Evolutionary conservation across 176 grass and related monocot genomes (phyloP).

Genomic region (Musa troglodytarum): DNA sequence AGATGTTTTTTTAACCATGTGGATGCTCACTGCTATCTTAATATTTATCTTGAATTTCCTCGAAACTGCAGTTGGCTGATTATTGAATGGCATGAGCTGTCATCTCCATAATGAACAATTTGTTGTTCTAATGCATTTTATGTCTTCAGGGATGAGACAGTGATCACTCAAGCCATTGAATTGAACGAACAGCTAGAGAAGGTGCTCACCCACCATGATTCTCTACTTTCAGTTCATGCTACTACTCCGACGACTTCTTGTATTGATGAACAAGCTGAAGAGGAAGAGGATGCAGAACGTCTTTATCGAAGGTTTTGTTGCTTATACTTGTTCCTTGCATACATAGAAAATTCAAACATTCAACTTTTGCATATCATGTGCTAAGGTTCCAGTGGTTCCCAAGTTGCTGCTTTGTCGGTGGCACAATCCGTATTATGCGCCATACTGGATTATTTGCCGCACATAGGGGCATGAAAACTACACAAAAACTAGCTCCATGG

Average conservation of each 20-base stretch:
- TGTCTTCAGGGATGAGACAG: constrained; percentile 54
- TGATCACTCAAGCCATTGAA: constrained; percentile 73
- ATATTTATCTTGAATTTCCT: not conserved
- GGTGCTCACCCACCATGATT: constrained; percentile 59
- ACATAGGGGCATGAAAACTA: too few relatives aligned
- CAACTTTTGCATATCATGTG: too few relatives aligned
- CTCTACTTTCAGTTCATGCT: constrained; percentile 64
- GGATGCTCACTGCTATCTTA: not conserved
- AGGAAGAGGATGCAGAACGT: constrained; percentile 92
- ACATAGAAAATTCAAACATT: too few relatives aligned
- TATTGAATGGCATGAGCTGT: not conserved
- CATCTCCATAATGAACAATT: constrained; percentile 4
- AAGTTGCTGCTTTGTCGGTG: too few relatives aligned
- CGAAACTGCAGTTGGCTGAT: not conserved
- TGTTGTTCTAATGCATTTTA: not conserved
- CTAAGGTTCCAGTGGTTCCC: too few relatives aligned
- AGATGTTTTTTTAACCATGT: not conserved
- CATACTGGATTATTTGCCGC: too few relatives aligned
- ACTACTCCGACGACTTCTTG: constrained; percentile 44
- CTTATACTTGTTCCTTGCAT: not conserved
- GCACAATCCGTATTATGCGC: too few relatives aligned
- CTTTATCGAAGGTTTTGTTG: constrained; percentile 55
- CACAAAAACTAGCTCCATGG: too few relatives aligned
- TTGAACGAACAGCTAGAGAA: constrained; percentile 81
- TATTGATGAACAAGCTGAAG: constrained; percentile 32